Evolutionary conservation across 2,329 filamentous ascomycete genomes (phyloP).

Genomic region (Fusarium bactridioides): DNA sequence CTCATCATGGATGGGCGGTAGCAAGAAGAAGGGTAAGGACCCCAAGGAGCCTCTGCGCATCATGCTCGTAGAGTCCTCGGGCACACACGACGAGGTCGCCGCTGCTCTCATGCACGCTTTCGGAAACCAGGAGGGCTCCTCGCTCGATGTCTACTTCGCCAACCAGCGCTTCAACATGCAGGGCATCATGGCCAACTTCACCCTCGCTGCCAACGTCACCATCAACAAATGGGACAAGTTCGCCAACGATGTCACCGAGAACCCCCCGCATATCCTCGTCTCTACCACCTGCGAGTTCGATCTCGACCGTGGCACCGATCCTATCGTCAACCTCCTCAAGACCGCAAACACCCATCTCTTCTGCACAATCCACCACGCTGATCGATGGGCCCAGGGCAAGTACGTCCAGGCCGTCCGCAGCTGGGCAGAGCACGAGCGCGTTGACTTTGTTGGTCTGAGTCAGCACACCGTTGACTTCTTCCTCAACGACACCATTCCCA

Average conservation of each 20-base stretch:
- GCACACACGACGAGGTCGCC: slow-evolving; percentile 41
- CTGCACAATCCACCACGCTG: slow-evolving; percentile 43
- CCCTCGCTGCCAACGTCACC: slow-evolving; percentile 30
- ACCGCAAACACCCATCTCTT: slow-evolving; percentile 36
- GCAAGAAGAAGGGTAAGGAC: slow-evolving; percentile 9
- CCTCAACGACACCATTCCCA: slow-evolving; percentile 27
- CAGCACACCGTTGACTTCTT: slow-evolving; percentile 40
- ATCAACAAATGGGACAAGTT: slow-evolving; percentile 28
- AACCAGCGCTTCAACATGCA: slow-evolving; percentile 41
- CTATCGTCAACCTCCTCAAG: slow-evolving; percentile 34
- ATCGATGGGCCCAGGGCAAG: slow-evolving; percentile 36
- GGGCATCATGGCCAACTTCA: slow-evolving; percentile 40
- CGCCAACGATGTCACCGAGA: slow-evolving; percentile 8
- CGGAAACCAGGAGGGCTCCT: slow-evolving; percentile 31
- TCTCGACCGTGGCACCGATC: slow-evolving; percentile 18
- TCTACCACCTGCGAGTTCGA: slow-evolving; percentile 44
- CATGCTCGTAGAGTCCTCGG: slow-evolving; percentile 39
- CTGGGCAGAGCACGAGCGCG: slow-evolving; percentile 29
- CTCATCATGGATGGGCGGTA: slow-evolving; percentile 30
- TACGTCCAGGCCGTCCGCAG: slow-evolving; percentile 32
- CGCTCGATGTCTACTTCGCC: slow-evolving; percentile 34
- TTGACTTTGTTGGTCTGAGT: slow-evolving; percentile 41
- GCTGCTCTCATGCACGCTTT: slow-evolving; percentile 41
- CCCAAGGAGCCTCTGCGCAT: slow-evolving; percentile 33
- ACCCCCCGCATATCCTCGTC: slow-evolving; percentile 38